A percentile compares a stretch with the other conserved stretches of the same genome.
Evolutionary conservation across 176 grass and related monocot genomes (phyloP).

Genomic region (Ensete glaucum): DNA sequence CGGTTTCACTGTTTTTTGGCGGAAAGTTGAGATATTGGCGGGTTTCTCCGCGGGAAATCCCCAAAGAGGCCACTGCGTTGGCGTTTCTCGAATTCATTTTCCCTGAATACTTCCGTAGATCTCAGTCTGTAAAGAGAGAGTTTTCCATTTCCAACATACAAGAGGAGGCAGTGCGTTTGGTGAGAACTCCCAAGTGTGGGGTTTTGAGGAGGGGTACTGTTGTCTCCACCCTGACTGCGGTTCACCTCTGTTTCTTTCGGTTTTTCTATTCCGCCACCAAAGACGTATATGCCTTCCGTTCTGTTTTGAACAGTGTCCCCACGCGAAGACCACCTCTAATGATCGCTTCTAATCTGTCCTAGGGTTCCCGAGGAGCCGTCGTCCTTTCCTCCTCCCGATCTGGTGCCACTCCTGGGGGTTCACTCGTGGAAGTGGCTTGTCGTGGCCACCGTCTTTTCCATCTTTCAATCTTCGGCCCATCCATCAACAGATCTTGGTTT

Average conservation of each 20-base stretch:
- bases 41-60: background rate
- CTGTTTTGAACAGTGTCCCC: background rate
- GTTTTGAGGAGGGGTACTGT: background rate
- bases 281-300: background rate
- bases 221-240: background rate
- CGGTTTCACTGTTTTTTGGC: background rate
- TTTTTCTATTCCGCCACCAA: slow-evolving; percentile 1
- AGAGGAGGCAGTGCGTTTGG: background rate
- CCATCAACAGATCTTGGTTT: background rate
- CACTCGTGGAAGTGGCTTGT: background rate
- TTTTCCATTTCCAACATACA: background rate
- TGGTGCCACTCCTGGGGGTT: background rate
- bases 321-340: background rate
- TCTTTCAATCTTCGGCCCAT: background rate
- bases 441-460: background rate
- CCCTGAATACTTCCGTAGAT: background rate
- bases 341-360: background rate
- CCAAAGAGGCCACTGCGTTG: background rate
- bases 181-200: background rate
- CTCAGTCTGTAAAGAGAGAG: background rate
- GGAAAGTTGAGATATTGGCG: background rate
- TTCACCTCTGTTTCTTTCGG: background rate
- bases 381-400: background rate
- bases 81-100: background rate
- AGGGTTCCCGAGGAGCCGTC: background rate